Percentiles rank a stretch among this genome's conserved stretches.
Evolutionary conservation across 75 land plant species (phyloP).

Genomic region (Selaginella moellendorffii): DNA sequence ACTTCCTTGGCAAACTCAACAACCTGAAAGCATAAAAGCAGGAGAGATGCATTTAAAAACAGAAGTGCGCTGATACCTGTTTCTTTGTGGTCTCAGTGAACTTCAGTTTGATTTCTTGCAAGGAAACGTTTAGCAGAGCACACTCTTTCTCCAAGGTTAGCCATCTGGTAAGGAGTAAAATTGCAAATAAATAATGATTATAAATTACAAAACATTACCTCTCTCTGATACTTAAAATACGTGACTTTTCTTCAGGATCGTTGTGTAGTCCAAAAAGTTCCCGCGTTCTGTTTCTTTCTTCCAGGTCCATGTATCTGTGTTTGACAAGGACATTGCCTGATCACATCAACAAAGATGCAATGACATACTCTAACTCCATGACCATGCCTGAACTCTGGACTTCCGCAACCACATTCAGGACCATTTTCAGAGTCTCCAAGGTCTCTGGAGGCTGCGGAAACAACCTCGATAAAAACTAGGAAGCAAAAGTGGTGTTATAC

Average conservation of each 20-base stretch:
- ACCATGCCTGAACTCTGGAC: conserved; percentile 21
- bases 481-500: conserved; percentile 4
- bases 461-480: not conserved
- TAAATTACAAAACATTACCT: conserved; percentile 15
- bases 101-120: conserved; percentile 23
- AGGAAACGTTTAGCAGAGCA: not conserved
- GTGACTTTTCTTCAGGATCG: conserved; percentile 3
- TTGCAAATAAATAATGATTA: not conserved
- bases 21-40: conserved; percentile 9
- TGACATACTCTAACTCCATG: conserved; percentile 25
- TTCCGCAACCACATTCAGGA: conserved; percentile 27
- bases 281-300: conserved; percentile 23
- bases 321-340: not conserved
- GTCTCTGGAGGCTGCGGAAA: conserved; percentile 17
- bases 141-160: conserved; percentile 11
- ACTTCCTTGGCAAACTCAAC: conserved; percentile 18
- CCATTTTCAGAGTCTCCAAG: conserved; percentile 16
- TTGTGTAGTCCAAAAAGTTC: conserved; percentile 12
- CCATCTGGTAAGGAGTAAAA: conserved; percentile 14
- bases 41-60: not conserved
- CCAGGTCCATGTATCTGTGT: conserved; percentile 23
- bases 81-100: conserved; percentile 20
- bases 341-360: not conserved
- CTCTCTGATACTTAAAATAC: conserved; percentile 4
- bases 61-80: conserved; percentile 1